Percentiles rank a stretch among this genome's conserved stretches.
These are phyloP conservation scores for Blastobotrys mokoenaii DNA, from an alignment of 805 yeast species.

Conservation along the genomic window DNA sequence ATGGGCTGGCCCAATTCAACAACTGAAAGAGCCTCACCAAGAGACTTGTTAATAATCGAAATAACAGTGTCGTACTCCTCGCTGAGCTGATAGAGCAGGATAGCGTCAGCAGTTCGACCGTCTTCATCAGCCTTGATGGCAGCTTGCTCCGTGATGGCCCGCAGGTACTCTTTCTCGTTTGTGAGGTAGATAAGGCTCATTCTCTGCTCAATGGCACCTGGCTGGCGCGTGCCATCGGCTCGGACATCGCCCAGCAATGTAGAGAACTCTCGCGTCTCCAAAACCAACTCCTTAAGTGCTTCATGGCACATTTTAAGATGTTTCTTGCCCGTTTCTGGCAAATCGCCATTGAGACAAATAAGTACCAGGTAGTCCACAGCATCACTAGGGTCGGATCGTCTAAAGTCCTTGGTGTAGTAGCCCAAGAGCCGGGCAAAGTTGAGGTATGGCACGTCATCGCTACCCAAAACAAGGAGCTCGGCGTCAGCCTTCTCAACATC, in stretches of 20 bases:
- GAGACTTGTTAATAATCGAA: constrained; percentile 57
- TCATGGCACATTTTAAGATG: constrained; percentile 60
- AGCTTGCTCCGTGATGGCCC: constrained; percentile 70
- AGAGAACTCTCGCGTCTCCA: constrained; percentile 78
- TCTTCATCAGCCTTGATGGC: constrained; percentile 86
- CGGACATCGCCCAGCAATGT: constrained; percentile 77
- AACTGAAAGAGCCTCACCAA: constrained; percentile 69
- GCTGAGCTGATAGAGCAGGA: constrained; percentile 76
- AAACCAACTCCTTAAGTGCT: constrained; percentile 72
- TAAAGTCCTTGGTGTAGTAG: constrained; percentile 72
- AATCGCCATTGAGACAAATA: constrained; percentile 48
- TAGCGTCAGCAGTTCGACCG: constrained; percentile 79
- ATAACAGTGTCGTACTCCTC: constrained; percentile 83
- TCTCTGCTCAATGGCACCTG: constrained; percentile 79
- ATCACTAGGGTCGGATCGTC: constrained; percentile 76
- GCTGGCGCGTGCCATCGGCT: constrained; percentile 63
- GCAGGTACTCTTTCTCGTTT: constrained; percentile 52
- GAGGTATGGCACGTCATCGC: constrained; percentile 30
- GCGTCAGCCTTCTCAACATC: constrained; percentile 20
- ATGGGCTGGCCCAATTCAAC: constrained; percentile 60
- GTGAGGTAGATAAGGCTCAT: constrained; percentile 53
- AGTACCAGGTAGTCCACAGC: constrained; percentile 84
- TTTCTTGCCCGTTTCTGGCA: constrained; percentile 25
- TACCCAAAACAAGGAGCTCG: constrained; percentile 32
- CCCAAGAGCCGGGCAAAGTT: constrained; percentile 61